Evolutionary conservation across 164 flowering plant genomes (phyloP).

Genomic region (Umbilicus rupestris): DNA sequence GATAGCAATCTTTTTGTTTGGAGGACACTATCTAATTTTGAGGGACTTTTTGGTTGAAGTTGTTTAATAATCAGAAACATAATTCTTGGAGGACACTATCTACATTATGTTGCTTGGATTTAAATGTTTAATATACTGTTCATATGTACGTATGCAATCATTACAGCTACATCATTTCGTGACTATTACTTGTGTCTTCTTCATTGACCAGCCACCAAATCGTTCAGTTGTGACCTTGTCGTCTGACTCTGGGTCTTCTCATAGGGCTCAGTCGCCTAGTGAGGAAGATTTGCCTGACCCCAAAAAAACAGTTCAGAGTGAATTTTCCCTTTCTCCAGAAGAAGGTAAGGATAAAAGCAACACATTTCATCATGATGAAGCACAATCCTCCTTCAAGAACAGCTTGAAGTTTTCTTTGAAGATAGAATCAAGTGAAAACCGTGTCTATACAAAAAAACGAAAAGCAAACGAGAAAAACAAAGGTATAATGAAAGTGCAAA

Average conservation of each 20-base stretch:
- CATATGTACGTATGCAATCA: background rate
- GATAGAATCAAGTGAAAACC: background rate
- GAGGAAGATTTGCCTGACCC: conserved; percentile 8
- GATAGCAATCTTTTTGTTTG: background rate
- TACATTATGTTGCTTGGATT: background rate
- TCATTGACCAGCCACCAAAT: conserved; percentile 18
- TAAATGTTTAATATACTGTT: background rate
- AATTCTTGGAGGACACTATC: background rate
- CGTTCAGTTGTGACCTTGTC: conserved; percentile 17
- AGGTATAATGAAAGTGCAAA: background rate
- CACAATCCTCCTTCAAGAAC: background rate
- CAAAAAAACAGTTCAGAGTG: background rate
- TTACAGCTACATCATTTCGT: background rate
- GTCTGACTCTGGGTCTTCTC: conserved; percentile 18
- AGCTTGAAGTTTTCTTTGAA: background rate
- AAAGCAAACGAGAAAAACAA: background rate
- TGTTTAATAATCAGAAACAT: background rate
- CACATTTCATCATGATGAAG: background rate
- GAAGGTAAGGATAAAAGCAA: background rate
- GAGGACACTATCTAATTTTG: background rate
- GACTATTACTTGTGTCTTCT: background rate
- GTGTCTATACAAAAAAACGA: background rate
- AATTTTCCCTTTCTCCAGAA: background rate
- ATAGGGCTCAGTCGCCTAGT: conserved; percentile 6
- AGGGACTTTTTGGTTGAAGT: conserved; percentile 1